Evolutionary conservation across 2,329 filamentous ascomycete species (phyloP).

Genomic region (Juglanconis oblonga): DNA sequence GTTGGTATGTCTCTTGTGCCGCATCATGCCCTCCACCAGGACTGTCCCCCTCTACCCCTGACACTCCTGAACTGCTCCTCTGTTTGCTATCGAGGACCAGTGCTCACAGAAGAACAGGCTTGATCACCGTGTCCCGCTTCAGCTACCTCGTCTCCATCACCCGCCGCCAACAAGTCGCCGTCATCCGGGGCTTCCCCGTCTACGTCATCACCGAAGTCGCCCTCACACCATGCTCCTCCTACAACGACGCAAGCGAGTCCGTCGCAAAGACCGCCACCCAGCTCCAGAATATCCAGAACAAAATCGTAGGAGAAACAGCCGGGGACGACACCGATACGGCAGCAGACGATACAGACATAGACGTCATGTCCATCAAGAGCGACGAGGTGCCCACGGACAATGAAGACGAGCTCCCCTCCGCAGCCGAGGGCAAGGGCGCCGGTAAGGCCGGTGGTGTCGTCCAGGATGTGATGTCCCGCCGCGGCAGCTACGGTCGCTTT

Average conservation of each 20-base stretch:
- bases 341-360: conserved; percentile 38
- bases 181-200: conserved; percentile 75
- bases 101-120: conserved; percentile 50
- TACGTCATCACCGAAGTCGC: conserved; percentile 88
- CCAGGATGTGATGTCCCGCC: conserved; percentile 81
- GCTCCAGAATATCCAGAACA: conserved; percentile 29
- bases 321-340: conserved; percentile 35
- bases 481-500: conserved; percentile 84
- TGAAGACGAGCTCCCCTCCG: conserved; percentile 18
- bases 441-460: conserved; percentile 74
- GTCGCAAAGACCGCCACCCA: conserved; percentile 58
- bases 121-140: conserved; percentile 77
- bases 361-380: conserved; percentile 28
- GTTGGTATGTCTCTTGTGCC: conserved; percentile 45
- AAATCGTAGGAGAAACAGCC: conserved; percentile 32
- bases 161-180: conserved; percentile 81
- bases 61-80: too few species aligned
- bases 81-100: neutral
- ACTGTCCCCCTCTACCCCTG: neutral
- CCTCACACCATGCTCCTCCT: conserved; percentile 81
- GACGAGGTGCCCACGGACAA: conserved; percentile 44
- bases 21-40: neutral
- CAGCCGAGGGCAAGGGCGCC: conserved; percentile 1
- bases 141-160: conserved; percentile 87
- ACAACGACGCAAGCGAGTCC: conserved; percentile 68